phyloP scores from a whole-genome alignment of 176 grass and related monocot species.

The Saccharum spontaneum region DNA sequence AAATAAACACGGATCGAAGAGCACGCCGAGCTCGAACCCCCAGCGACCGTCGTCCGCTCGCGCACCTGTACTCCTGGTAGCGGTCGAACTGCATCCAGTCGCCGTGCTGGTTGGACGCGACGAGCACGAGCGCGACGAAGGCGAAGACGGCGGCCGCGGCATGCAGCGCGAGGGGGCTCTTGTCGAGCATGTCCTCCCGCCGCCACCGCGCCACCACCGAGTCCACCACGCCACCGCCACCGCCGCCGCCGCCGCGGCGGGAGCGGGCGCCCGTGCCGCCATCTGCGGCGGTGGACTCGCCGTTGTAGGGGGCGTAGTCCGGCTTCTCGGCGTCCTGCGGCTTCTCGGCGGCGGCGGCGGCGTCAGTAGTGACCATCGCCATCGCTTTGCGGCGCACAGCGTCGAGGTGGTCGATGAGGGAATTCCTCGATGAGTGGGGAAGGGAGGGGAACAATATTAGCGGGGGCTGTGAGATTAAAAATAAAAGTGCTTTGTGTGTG shows the following conservation, averaged over 20 bases:
- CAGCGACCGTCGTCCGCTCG: not conserved
- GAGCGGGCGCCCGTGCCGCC: not conserved
- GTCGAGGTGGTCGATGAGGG: not conserved
- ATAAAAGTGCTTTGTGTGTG: constrained; percentile 30
- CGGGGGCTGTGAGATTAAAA: not conserved
- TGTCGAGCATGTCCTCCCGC: constrained; percentile 72
- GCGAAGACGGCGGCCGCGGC: constrained; percentile 57
- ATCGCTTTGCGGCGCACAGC: constrained; percentile 25
- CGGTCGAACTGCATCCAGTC: constrained; percentile 79
- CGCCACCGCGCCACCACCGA: constrained; percentile 53
- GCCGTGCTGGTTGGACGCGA: constrained; percentile 82
- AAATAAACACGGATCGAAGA: not conserved
- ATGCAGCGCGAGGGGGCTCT: constrained; percentile 63
- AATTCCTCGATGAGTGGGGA: not conserved
- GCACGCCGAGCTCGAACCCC: not conserved
- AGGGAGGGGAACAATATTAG: not conserved
- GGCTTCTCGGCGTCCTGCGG: constrained; percentile 29
- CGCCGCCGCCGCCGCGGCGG: not conserved
- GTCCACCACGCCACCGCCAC: constrained; percentile 33
- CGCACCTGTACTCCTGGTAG: constrained; percentile 81
- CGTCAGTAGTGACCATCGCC: constrained; percentile 44
- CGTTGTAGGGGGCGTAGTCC: constrained; percentile 36
- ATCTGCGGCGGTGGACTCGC: constrained; percentile 8
- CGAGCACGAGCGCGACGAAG: constrained; percentile 67
- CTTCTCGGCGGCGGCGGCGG: constrained; percentile 9